Base-by-base conservation (phyloP, 306 rosid genomes). In the Mimosa pudica region DNA sequence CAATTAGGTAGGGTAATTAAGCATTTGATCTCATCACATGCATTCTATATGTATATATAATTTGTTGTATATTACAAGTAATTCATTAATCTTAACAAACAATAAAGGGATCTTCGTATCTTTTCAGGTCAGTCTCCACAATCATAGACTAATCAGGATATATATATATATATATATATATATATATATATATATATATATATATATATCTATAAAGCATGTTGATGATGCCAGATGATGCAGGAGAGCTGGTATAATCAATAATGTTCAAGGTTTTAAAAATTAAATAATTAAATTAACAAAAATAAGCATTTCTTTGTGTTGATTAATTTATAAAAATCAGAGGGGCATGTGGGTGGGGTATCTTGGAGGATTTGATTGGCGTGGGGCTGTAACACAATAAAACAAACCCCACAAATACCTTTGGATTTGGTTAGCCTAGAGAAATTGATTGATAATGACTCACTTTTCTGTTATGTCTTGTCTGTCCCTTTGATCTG, bases 311-410 rank as follows among this genome's bases (percentile, higher is more conserved):
- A 8, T 60, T 33, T 33, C 20, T 64, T 20, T 20, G 71, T 78
- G 41, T 32, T 5, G n/a, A 38, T 3, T 62, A 30, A 32, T 30
- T 1, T 20, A 24, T 20, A 9, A 1, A 60, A 18, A 24, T 24
- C 30, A 48, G 81, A 80, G 77, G 62, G 48, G 71, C 91, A 87
- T 85, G 92, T 83, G 89, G 67, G 89, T 87, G 89, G 89, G 92
- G 93, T 85, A 81, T 72, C 11, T 13, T 13, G n/a, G 13, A 58
- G 47, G 66, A 83, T 79, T 82, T 81, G 12, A 57, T 57, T 18
- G 63, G 61, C 20, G 10, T 65, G 58, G 70, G 78, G 73, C 57
- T 4, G 1, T 44, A 51, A 20, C 42, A 12, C 38, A 76, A 82
- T 45, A 58, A 74, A 46, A 73, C 18, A 9, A 60, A 13, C 51